Base-by-base conservation (phyloP, 192 early-diverging fungal genomes). In the Dispira parvispora region DNA sequence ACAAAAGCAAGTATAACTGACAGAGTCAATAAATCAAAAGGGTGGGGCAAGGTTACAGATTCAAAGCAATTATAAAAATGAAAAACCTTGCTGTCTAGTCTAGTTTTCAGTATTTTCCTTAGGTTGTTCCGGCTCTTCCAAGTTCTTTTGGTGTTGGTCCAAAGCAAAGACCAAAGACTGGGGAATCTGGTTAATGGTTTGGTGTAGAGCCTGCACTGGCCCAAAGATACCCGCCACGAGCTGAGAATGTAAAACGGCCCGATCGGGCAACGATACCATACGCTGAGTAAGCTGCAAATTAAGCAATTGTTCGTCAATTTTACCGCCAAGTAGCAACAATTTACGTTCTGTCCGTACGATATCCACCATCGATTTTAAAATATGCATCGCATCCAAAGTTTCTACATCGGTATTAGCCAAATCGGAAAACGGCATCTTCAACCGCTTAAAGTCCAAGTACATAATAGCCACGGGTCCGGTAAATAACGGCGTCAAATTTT, bases 381-480 rank as follows among this genome's bases (percentile, higher is more conserved):
- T 64, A 42, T 53, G 8, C 1, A 65, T 13, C 2, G 61, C 46
- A 23, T 69, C 63, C 27, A 52, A 46, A 0, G 47, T 61, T 43
- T 21, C 21, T 20, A 56, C 12, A 14, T 16, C 54, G 21, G 25
- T 18, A 43, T 11, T 10, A 14, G 12, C 9, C 14, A 42, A 27
- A 43, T 60, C 57, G 38, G 57, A 18, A 27, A 43, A 21, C 14
- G 57, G 26, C 14, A 43, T 28, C 1, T 27, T 2, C 60, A 52
- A 44, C 3, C 63, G 62, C 0, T 42, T 44, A 27, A 57, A 32
- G 3, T 43, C 52, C 70, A 72, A 70, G 45, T 70, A 74, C 0
- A 77, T 53, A 8, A 77, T 60, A 2, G 70, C 71, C 43, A 64
- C 71, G 11, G 75, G 75, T 1, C 75, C 75, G 13, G 68, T 63